phyloP scores from a whole-genome alignment of 305 asterid genomes.

The Rubia peregrina region DNA sequence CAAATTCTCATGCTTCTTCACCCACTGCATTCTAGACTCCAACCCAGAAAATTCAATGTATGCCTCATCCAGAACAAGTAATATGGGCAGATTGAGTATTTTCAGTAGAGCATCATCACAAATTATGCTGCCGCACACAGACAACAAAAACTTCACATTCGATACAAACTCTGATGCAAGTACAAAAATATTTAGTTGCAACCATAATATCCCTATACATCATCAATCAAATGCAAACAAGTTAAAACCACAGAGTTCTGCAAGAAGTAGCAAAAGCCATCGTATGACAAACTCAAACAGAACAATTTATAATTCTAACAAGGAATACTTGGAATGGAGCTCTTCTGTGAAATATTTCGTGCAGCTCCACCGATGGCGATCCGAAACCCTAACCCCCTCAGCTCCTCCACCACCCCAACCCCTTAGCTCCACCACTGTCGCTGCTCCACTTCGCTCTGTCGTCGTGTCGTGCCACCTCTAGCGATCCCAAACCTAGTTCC shows the following conservation, averaged over 20 bases:
- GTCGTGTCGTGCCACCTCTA: too few relatives aligned
- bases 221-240: neutral
- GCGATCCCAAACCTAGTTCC: too few relatives aligned
- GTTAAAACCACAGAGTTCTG: neutral
- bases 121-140: constrained; percentile 60
- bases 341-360: too few relatives aligned
- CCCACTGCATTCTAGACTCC: constrained; percentile 89
- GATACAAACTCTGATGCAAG: neutral
- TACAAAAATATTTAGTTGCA: neutral
- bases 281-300: neutral
- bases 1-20: constrained; percentile 84
- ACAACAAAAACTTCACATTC: constrained; percentile 1
- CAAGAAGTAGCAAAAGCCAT: neutral
- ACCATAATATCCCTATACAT: neutral
- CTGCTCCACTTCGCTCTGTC: too few relatives aligned
- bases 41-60: constrained; percentile 87
- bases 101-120: constrained; percentile 57
- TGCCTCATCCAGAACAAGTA: constrained; percentile 94
- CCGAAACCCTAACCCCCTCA: too few relatives aligned
- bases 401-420: too few relatives aligned
- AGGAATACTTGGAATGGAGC: too few relatives aligned
- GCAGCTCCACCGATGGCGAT: too few relatives aligned
- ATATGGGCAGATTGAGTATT: constrained; percentile 65
- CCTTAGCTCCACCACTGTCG: too few relatives aligned
- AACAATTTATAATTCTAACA: neutral